A percentile compares a stretch with the other conserved stretches of the same genome.
phyloP scores from a whole-genome alignment of 176 grass and related monocot species.

The Tillandsia leiboldiana region DNA sequence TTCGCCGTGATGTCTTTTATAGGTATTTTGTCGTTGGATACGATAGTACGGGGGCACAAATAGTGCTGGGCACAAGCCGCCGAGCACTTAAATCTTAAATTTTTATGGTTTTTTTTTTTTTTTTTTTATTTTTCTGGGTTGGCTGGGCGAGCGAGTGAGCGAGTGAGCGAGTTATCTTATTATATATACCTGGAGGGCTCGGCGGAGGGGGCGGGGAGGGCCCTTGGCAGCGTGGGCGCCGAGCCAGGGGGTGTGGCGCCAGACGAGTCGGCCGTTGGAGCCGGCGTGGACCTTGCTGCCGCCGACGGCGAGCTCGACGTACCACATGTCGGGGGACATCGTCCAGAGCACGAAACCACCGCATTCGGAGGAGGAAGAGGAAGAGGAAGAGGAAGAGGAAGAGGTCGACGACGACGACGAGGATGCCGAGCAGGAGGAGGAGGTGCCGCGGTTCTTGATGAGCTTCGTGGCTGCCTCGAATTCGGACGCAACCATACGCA shows the following conservation, averaged over 20 bases:
- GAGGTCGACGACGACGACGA: too few species aligned
- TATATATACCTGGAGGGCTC: conserved; percentile 59
- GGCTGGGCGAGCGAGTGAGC: too few species aligned
- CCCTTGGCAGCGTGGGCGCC: conserved; percentile 87
- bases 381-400: conserved; percentile 7
- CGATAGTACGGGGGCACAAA: too few species aligned
- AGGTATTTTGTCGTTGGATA: too few species aligned
- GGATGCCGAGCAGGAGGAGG: conserved; percentile 18
- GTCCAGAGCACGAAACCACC: conserved; percentile 92
- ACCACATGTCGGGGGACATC: conserved; percentile 93
- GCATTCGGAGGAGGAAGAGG: conserved; percentile 41
- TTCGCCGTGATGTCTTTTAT: too few species aligned
- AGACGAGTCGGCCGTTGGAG: conserved; percentile 77
- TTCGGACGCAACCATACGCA: conserved; percentile 80
- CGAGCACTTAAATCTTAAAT: too few species aligned
- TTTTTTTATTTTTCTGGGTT: background rate
- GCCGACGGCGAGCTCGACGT: conserved; percentile 86
- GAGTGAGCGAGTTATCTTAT: too few species aligned
- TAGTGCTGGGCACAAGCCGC: too few species aligned
- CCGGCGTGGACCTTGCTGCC: conserved; percentile 83
- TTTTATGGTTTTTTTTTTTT: background rate
- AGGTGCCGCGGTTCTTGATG: conserved; percentile 52
- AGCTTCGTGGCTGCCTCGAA: conserved; percentile 65
- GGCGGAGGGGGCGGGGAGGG: conserved; percentile 72
- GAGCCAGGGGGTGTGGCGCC: conserved; percentile 96